Evolutionary conservation across 441 rosid genomes (phyloP).

Genomic region (Populus trichocarpa): DNA sequence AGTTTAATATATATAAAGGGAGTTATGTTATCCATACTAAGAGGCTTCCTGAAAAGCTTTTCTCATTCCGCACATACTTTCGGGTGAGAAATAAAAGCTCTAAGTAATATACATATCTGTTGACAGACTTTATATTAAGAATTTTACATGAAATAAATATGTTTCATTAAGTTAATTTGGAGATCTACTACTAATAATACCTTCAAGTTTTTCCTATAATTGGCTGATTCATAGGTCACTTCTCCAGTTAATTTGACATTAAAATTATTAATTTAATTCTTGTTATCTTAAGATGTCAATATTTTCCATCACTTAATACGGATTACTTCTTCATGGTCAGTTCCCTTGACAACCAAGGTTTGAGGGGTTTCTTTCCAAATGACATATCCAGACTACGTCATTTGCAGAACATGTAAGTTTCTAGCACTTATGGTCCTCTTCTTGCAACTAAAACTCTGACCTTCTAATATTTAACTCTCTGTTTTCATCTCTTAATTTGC

Average conservation of each 20-base stretch:
- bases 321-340: conserved; percentile 39
- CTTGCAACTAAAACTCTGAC: not conserved
- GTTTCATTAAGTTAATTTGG: not conserved
- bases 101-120: not conserved
- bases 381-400: conserved; percentile 68
- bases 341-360: conserved; percentile 83
- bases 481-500: conserved; percentile 2
- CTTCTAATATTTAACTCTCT: not conserved
- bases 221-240: not conserved
- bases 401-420: conserved; percentile 86
- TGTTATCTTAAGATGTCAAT: conserved; percentile 3
- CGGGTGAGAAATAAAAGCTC: not conserved
- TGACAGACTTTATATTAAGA: not conserved
- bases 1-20: not conserved
- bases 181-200: not conserved
- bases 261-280: not conserved
- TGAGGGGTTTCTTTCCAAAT: conserved; percentile 74
- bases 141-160: not conserved
- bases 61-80: not conserved
- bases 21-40: not conserved
- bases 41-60: not conserved
- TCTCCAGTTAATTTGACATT: not conserved
- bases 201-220: not conserved
- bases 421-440: not conserved
- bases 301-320: not conserved